Evolutionary conservation across 2,329 filamentous ascomycete species (phyloP).

Genomic region (Dothideomycetes sp.): DNA sequence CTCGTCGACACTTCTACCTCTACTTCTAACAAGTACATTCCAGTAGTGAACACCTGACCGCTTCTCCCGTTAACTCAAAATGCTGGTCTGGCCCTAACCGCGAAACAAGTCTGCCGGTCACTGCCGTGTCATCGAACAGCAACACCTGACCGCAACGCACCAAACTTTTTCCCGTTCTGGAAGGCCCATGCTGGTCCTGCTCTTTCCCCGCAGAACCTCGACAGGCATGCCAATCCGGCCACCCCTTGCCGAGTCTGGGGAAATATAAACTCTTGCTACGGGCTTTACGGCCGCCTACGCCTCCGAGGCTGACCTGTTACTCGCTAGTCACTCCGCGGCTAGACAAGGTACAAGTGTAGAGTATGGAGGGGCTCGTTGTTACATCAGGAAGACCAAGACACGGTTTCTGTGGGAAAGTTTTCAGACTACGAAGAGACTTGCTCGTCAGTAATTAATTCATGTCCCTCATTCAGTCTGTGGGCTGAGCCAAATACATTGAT

Average conservation of each 20-base stretch:
- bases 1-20: slow-evolving; percentile 2
- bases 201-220: slow-evolving; percentile 4
- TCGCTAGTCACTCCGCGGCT: neutral
- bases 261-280: slow-evolving; percentile 3
- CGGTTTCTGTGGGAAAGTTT: no score
- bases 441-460: no score
- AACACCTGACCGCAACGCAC: slow-evolving; percentile 11
- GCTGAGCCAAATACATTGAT: no score
- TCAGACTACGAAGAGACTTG: no score
- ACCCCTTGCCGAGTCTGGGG: slow-evolving; percentile 1
- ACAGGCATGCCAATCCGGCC: neutral
- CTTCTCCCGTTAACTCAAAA: neutral
- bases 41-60: slow-evolving; percentile 8
- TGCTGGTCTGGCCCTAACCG: slow-evolving; percentile 5
- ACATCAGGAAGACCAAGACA: no score
- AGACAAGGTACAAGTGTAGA: slow-evolving; percentile 5
- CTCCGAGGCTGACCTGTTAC: neutral
- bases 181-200: neutral
- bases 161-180: slow-evolving; percentile 1
- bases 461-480: no score
- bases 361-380: no score
- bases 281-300: neutral
- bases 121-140: slow-evolving; percentile 1
- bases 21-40: neutral
- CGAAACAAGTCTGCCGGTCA: slow-evolving; percentile 7